These are phyloP conservation scores for Penicillium sp. DNA, from an alignment of 2,329 filamentous ascomycete species.

Conservation along the genomic window DNA sequence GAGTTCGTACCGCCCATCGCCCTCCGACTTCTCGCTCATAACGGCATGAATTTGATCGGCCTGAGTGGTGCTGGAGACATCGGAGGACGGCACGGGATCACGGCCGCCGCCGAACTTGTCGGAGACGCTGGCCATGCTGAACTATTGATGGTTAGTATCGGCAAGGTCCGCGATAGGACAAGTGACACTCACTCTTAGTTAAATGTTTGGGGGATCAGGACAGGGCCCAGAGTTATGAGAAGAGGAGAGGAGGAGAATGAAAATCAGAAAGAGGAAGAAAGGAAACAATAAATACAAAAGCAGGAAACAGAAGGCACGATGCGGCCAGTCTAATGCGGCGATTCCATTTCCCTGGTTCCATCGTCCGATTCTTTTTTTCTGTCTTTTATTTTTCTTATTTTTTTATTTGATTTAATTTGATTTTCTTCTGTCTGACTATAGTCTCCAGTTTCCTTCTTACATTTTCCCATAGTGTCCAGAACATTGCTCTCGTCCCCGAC, in stretches of 20 bases:
- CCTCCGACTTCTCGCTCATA: conserved; percentile 21
- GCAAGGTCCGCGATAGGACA: not conserved
- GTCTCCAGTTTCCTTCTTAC: not conserved
- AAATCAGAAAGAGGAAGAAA: conserved; percentile 2
- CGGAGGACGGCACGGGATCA: conserved; percentile 31
- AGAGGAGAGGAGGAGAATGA: not conserved
- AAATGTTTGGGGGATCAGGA: not conserved
- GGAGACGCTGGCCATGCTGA: conserved; percentile 20
- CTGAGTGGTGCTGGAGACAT: conserved; percentile 34
- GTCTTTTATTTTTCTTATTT: not conserved
- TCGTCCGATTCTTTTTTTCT: not conserved
- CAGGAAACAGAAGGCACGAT: conserved; percentile 12
- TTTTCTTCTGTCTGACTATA: not conserved
- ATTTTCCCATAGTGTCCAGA: conserved; percentile 9
- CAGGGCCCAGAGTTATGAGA: too few species aligned
- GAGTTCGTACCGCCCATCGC: conserved; percentile 17
- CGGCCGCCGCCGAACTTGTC: conserved; percentile 17
- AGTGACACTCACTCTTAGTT: not conserved
- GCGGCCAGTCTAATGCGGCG: conserved; percentile 3
- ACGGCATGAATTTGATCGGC: conserved; percentile 23
- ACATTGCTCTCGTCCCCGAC: conserved; percentile 3
- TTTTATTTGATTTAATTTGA: not conserved
- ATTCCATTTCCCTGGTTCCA: conserved; percentile 9
- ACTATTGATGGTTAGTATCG: not conserved
- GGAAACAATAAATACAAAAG: conserved; percentile 16